A percentile compares a stretch with the other conserved stretches of the same genome.
phyloP scores from a whole-genome alignment of 2,329 filamentous ascomycete genomes.

The Calonectria hongkongensis region DNA sequence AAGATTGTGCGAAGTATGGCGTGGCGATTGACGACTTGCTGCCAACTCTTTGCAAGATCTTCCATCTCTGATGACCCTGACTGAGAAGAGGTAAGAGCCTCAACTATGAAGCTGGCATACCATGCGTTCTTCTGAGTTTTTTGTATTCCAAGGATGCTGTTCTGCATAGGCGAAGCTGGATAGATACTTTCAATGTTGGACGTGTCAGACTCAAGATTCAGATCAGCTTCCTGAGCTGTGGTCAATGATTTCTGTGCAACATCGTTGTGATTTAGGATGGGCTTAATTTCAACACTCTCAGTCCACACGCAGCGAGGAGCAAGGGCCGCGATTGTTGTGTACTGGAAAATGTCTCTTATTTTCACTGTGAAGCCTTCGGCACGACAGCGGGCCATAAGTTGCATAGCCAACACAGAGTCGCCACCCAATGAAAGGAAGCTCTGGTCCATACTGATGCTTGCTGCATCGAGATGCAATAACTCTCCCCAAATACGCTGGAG shows the following conservation, averaged over 20 bases:
- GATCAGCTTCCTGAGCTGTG: neutral
- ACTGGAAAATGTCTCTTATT: slow-evolving; percentile 3
- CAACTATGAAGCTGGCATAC: slow-evolving; percentile 8
- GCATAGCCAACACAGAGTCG: neutral
- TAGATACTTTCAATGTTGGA: neutral
- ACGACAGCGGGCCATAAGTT: slow-evolving; percentile 5
- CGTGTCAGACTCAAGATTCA: neutral
- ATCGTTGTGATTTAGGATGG: neutral
- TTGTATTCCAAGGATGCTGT: neutral
- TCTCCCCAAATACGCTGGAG: slow-evolving; percentile 8
- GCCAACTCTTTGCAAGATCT: neutral
- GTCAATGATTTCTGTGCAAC: neutral
- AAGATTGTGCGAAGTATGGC: slow-evolving; percentile 5
- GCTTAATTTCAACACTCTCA: neutral
- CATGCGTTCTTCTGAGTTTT: slow-evolving; percentile 11
- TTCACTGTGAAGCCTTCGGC: neutral
- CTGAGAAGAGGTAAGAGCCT: neutral
- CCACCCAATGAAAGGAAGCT: neutral
- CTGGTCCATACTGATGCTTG: slow-evolving; percentile 11
- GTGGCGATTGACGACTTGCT: neutral
- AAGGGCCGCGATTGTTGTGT: neutral
- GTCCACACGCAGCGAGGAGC: neutral
- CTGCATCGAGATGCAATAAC: neutral
- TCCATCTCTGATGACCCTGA: neutral
- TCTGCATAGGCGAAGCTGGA: neutral